A percentile compares a stretch with the other conserved stretches of the same genome.
These are phyloP conservation scores for Aechmea fasciata DNA, from an alignment of 176 grass and related monocot genomes.

Conservation along the genomic window DNA sequence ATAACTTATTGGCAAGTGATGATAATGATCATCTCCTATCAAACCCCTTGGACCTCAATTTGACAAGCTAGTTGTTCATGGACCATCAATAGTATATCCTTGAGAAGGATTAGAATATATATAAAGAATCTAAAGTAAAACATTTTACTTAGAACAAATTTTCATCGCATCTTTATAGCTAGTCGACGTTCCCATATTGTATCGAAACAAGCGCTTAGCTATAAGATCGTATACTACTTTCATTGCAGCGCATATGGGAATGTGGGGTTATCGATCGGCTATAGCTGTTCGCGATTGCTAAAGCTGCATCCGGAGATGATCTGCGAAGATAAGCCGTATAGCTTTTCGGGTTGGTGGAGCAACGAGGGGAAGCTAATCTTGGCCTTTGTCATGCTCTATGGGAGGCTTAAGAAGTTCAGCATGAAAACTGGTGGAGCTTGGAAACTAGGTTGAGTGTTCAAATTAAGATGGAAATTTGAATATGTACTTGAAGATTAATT, in stretches of 20 bases:
- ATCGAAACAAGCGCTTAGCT: too few relatives aligned
- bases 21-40: too few relatives aligned
- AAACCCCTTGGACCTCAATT: too few relatives aligned
- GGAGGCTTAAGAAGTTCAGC: constrained; percentile 54
- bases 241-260: constrained; percentile 47
- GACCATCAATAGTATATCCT: too few relatives aligned
- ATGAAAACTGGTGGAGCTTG: constrained; percentile 22
- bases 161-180: too few relatives aligned
- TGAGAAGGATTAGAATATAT: too few relatives aligned
- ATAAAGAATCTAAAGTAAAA: too few relatives aligned
- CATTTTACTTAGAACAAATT: too few relatives aligned
- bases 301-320: constrained; percentile 20
- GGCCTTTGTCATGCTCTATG: constrained; percentile 51
- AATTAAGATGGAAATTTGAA: not conserved
- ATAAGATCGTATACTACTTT: not conserved
- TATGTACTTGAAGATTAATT: too few relatives aligned
- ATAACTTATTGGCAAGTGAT: too few relatives aligned
- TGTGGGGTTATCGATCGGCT: constrained; percentile 56
- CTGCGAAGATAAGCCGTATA: constrained; percentile 43
- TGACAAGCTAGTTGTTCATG: too few relatives aligned
- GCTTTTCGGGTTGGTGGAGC: constrained; percentile 65
- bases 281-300: constrained; percentile 45
- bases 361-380: constrained; percentile 57
- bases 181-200: too few relatives aligned
- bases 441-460: not conserved